A percentile compares a stretch with the other conserved stretches of the same genome.
Evolutionary conservation across 192 early-diverging fungal species (phyloP).

Genomic region (Obelidium mucronatum): DNA sequence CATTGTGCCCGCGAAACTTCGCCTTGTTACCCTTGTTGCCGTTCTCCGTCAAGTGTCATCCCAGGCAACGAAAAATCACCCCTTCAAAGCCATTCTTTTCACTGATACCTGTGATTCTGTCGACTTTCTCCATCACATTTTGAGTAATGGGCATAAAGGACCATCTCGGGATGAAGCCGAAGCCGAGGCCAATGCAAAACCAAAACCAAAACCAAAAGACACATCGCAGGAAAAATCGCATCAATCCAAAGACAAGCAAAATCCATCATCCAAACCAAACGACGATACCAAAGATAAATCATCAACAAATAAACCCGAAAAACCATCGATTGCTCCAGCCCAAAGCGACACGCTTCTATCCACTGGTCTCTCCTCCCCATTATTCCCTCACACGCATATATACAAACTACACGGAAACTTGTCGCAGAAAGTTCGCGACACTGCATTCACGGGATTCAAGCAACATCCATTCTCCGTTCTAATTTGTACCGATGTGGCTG

Average conservation of each 20-base stretch:
- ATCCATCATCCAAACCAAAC: slow-evolving; percentile 16
- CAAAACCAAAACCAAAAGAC: slow-evolving; percentile 37
- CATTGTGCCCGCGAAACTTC: slow-evolving; percentile 88
- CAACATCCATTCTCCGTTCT: slow-evolving; percentile 68
- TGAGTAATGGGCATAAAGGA: slow-evolving; percentile 69
- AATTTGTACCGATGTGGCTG: slow-evolving; percentile 96
- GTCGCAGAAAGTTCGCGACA: slow-evolving; percentile 78
- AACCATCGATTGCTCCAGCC: slow-evolving; percentile 28
- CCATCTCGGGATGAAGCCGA: slow-evolving; percentile 46
- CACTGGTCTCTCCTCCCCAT: slow-evolving; percentile 54
- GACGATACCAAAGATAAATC: no score
- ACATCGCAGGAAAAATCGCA: not conserved
- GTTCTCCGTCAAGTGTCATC: slow-evolving; percentile 72
- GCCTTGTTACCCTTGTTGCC: slow-evolving; percentile 84
- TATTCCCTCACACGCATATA: slow-evolving; percentile 74
- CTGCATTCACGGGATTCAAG: slow-evolving; percentile 78
- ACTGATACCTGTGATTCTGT: slow-evolving; percentile 92
- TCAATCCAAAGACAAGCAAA: slow-evolving; percentile 4
- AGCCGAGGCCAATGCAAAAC: slow-evolving; percentile 50
- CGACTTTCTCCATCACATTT: slow-evolving; percentile 91
- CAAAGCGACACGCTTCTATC: slow-evolving; percentile 35
- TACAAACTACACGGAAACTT: slow-evolving; percentile 92
- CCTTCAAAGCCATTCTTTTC: slow-evolving; percentile 92
- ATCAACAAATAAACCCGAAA: no score
- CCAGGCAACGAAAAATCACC: slow-evolving; percentile 42